Conservation (phyloP, 1,284 basidiomycete genomes). For the Rhodotorula sp. region DNA sequence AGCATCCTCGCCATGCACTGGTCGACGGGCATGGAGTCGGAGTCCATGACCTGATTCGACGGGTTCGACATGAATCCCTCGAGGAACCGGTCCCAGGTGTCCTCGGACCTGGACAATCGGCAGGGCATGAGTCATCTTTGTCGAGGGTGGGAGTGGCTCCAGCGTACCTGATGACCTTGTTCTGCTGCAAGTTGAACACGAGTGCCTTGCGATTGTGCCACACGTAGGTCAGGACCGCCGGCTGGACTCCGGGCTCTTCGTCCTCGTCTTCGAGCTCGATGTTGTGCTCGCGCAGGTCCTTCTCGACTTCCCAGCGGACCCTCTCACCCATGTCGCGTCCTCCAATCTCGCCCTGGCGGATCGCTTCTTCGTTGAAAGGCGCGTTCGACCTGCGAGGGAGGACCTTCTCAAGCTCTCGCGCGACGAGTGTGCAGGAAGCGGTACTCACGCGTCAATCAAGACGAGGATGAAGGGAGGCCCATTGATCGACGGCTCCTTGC, state of each 20-base stretch:
- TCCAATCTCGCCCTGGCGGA: background rate
- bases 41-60: constrained; percentile 2
- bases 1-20: background rate
- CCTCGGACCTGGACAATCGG: background rate
- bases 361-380: constrained; percentile 3
- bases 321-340: background rate
- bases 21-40: background rate
- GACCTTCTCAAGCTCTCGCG: background rate
- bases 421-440: background rate
- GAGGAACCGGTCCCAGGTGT: constrained; percentile 4
- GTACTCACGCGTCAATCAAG: constrained; percentile 3
- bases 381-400: constrained; percentile 7
- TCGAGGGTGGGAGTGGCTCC: too few species aligned
- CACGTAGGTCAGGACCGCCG: background rate
- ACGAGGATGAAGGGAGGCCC: constrained; percentile 2
- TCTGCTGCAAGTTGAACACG: background rate
- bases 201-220: constrained; percentile 2
- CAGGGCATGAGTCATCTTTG: background rate
- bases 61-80: background rate
- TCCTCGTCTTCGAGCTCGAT: constrained; percentile 5
- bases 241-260: background rate
- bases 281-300: constrained; percentile 13
- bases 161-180: background rate
- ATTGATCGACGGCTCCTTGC: background rate
- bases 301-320: constrained; percentile 12